Percentiles rank a stretch among this genome's conserved stretches.
Evolutionary conservation across 2,329 filamentous ascomycete genomes (phyloP).

Genomic region (Stemphylium vesicarium): DNA sequence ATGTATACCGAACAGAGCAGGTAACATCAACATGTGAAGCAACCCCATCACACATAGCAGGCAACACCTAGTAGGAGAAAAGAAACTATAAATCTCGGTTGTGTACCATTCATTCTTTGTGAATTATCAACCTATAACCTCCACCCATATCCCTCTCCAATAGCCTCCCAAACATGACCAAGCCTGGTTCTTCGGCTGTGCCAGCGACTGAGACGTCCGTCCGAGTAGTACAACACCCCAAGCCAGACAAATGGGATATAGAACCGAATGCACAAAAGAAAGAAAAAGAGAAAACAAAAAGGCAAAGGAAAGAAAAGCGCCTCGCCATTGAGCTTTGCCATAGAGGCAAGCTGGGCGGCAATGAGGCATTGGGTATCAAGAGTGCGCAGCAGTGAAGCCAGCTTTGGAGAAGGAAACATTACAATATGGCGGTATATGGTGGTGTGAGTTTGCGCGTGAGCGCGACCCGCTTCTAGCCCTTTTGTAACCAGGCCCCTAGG

Average conservation of each 20-base stretch:
- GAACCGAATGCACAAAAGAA: neutral
- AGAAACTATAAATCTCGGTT: neutral
- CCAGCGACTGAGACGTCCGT: neutral
- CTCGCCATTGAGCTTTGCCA: neutral
- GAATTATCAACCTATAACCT: constrained; percentile 7
- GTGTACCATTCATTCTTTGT: constrained; percentile 6
- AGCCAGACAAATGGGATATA: neutral
- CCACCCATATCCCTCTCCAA: neutral
- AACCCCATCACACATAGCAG: no score
- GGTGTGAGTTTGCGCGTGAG: constrained; percentile 19
- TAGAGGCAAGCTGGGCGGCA: neutral
- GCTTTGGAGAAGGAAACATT: constrained; percentile 16
- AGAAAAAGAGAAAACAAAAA: neutral
- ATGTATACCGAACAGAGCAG: no score
- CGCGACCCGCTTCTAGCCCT: constrained; percentile 23
- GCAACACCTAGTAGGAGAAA: neutral
- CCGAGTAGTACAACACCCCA: neutral
- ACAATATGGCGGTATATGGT: constrained; percentile 14
- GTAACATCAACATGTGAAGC: no score
- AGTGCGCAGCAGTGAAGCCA: constrained; percentile 6
- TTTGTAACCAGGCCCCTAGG: constrained; percentile 8
- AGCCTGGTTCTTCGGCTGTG: no score
- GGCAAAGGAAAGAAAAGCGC: constrained; percentile 5
- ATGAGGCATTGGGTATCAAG: constrained; percentile 22
- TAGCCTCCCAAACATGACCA: no score